Conservation (phyloP, 2,329 filamentous ascomycete genomes). For the Colletotrichum siamense region DNA sequence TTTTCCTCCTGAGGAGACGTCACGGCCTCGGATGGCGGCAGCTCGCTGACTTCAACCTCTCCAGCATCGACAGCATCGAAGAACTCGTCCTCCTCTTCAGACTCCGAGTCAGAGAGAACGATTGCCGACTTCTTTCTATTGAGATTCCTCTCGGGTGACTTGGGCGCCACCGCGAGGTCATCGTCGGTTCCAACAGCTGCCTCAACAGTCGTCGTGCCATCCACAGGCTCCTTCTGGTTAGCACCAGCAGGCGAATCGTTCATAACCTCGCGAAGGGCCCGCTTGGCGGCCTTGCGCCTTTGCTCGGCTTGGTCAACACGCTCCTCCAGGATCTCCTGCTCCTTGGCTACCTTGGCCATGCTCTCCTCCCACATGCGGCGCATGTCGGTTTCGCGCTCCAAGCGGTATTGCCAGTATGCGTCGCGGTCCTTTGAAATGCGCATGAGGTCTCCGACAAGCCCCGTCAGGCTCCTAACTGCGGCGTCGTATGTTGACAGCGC, state of each 20-base stretch:
- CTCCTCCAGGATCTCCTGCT: constrained; percentile 90
- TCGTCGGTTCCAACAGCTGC: constrained; percentile 25
- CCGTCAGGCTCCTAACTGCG: constrained; percentile 86
- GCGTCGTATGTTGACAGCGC: constrained; percentile 87
- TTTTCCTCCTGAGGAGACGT: constrained; percentile 42
- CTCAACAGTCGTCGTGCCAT: constrained; percentile 37
- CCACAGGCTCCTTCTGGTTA: constrained; percentile 30
- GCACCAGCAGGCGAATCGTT: constrained; percentile 33
- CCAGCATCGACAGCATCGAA: constrained; percentile 97
- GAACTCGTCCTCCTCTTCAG: constrained; percentile 84
- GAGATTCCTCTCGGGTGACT: constrained; percentile 45
- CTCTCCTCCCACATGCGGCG: constrained; percentile 98
- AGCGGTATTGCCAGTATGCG: constrained; percentile 93
- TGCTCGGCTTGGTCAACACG: constrained; percentile 88
- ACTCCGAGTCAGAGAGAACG: constrained; percentile 80
- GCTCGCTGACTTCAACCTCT: constrained; percentile 79
- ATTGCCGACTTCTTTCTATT: constrained; percentile 69
- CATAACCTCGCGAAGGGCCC: constrained; percentile 84
- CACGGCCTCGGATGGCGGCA: constrained; percentile 49
- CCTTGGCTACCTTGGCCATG: constrained; percentile 94
- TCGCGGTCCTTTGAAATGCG: constrained; percentile 95
- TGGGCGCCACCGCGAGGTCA: constrained; percentile 30
- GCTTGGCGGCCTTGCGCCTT: constrained; percentile 89
- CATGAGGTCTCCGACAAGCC: constrained; percentile 82
- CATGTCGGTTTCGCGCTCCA: constrained; percentile 91